phyloP scores from a whole-genome alignment of 2,329 filamentous ascomycete species.

The Aureobasidium uvarum region DNA sequence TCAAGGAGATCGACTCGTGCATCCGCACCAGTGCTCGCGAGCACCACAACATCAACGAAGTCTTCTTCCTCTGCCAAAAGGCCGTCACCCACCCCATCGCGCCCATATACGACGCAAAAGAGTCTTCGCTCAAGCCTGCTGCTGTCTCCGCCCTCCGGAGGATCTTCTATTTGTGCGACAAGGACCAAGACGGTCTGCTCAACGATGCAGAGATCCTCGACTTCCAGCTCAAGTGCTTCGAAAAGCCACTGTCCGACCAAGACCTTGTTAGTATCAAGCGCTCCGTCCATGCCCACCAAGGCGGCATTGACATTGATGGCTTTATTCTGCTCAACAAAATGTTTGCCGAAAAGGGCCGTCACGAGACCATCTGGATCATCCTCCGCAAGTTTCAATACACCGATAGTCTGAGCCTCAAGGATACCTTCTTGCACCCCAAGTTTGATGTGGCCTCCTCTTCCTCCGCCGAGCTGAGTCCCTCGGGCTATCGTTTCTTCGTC shows the following conservation, averaged over 20 bases:
- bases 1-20: constrained; percentile 97
- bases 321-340: constrained; percentile 93
- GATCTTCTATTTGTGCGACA: constrained; percentile 94
- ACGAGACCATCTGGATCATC: constrained; percentile 98
- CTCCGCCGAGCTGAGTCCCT: constrained; percentile 89
- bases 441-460: constrained; percentile 91
- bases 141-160: constrained; percentile 82
- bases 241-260: constrained; percentile 74
- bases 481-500: constrained; percentile 95
- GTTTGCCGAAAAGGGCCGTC: constrained; percentile 94
- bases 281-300: constrained; percentile 59
- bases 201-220: constrained; percentile 87
- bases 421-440: constrained; percentile 86
- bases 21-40: constrained; percentile 91
- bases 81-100: constrained; percentile 97
- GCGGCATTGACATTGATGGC: constrained; percentile 74
- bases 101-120: constrained; percentile 94
- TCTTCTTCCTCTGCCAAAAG: constrained; percentile 97
- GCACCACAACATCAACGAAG: constrained; percentile 87
- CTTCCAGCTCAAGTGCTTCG: constrained; percentile 89
- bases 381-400: constrained; percentile 93
- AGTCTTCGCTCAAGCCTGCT: constrained; percentile 77
- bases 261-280: constrained; percentile 90
- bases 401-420: constrained; percentile 87
- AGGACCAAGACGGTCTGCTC: constrained; percentile 89